Conservation (phyloP, 306 rosid species). For the cucumber (Cucumis sativus) region Cucumber_9930_V3 NC_026661.2:4945001-4945500, state of each 20-base stretch:
- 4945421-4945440: neutral
- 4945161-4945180: no score
- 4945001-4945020: constrained; percentile 18
- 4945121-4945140: neutral
- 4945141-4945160: neutral
- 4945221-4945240: neutral
- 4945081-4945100: constrained; percentile 68
- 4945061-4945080: constrained; percentile 35
- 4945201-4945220: neutral
- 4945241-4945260: neutral
- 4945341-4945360: no score
- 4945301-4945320: neutral
- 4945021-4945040: constrained; percentile 13
- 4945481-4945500: no score
- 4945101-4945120: constrained; percentile 29
- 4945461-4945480: no score
- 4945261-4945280: neutral
- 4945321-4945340: neutral
- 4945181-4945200: neutral
- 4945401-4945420: neutral
- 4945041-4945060: neutral
- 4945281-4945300: neutral
- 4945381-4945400: neutral
- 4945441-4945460: neutral
- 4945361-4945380: no score